phyloP scores from a whole-genome alignment of 345 rosid species.

The Brassica napus region Da-Ae NC_063444.1:2280501-2281000 shows the following conservation, averaged over 20 bases:
- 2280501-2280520: conserved; percentile 29
- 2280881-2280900: neutral
- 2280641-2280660: neutral
- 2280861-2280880: too few species aligned
- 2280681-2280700: neutral
- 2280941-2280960: conserved; percentile 2
- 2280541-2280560: conserved; percentile 23
- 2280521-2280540: conserved; percentile 39
- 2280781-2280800: too few species aligned
- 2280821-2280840: too few species aligned
- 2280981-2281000: neutral
- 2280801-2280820: too few species aligned
- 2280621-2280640: neutral
- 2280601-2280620: conserved; percentile 23
- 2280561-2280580: conserved; percentile 36
- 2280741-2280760: neutral
- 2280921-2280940: neutral
- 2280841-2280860: too few species aligned
- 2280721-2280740: neutral
- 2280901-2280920: neutral
- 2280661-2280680: neutral
- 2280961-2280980: neutral
- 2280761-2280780: too few species aligned
- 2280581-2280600: conserved; percentile 22
- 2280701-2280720: neutral